Percentiles rank a stretch among this genome's conserved stretches.
Conservation (phyloP, 495 filamentous ascomycete species). For the Chaetomium cochliodes region DNA sequence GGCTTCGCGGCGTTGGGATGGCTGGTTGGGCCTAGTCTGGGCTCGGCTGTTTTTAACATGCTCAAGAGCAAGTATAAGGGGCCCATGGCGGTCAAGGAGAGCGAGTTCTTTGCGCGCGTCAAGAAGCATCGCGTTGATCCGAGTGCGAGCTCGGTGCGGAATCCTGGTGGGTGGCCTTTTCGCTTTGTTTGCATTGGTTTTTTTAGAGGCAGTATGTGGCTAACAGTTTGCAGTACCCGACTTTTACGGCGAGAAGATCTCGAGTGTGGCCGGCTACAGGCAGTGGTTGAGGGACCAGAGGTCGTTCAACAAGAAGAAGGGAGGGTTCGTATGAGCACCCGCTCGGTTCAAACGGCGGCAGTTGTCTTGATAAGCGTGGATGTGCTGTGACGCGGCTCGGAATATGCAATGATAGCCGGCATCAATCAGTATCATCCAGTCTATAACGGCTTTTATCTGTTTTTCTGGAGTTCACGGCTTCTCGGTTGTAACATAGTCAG, state of each 20-base stretch:
- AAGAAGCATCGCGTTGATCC: constrained; percentile 90
- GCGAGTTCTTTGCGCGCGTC: constrained; percentile 84
- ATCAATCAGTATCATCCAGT: not conserved
- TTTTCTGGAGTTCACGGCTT: constrained; percentile 11
- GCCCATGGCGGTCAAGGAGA: constrained; percentile 81
- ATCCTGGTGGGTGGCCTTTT: constrained; percentile 51
- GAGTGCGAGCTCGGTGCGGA: constrained; percentile 51
- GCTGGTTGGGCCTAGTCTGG: constrained; percentile 79
- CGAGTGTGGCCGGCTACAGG: constrained; percentile 83
- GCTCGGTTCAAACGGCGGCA: constrained; percentile 3
- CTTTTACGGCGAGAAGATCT: constrained; percentile 92
- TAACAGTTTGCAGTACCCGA: constrained; percentile 47
- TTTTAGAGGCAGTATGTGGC: not conserved
- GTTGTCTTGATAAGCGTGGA: constrained; percentile 13
- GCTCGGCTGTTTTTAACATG: constrained; percentile 70
- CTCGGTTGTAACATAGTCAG: constrained; percentile 20
- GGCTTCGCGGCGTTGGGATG: constrained; percentile 75
- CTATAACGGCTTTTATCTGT: not conserved
- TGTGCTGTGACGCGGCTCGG: not conserved
- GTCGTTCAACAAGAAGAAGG: constrained; percentile 91
- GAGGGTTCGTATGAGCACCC: constrained; percentile 44
- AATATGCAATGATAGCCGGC: constrained; percentile 1
- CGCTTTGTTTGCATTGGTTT: not conserved
- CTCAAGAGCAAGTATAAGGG: constrained; percentile 62
- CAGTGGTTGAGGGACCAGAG: constrained; percentile 96